Conservation (phyloP, 2,329 filamentous ascomycete species). For the Apiospora rasikravindrae region DNA sequence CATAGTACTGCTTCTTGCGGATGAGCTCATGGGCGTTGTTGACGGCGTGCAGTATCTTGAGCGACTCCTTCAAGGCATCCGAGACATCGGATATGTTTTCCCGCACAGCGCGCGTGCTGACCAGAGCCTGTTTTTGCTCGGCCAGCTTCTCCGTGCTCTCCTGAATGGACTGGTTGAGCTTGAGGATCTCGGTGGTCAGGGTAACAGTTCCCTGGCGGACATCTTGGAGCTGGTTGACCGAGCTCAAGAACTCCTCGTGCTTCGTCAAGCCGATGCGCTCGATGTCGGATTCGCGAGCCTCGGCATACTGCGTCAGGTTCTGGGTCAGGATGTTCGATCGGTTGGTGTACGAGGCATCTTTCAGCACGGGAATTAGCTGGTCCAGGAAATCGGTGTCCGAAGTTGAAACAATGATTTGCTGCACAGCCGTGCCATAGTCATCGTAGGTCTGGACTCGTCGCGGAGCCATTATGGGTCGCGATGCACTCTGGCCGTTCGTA, state of each 20-base stretch:
- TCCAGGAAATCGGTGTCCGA: constrained; percentile 95
- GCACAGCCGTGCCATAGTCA: constrained; percentile 42
- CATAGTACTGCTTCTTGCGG: constrained; percentile 93
- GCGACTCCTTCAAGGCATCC: constrained; percentile 84
- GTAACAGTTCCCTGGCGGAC: constrained; percentile 90
- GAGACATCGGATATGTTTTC: constrained; percentile 96
- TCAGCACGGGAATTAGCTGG: constrained; percentile 91
- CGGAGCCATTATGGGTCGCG: constrained; percentile 27
- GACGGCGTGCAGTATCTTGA: constrained; percentile 89
- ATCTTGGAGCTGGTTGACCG: constrained; percentile 90
- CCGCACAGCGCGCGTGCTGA: constrained; percentile 88
- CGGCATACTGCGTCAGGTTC: constrained; percentile 80
- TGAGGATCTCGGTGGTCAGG: constrained; percentile 87
- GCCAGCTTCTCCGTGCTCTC: constrained; percentile 92
- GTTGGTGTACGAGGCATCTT: constrained; percentile 82
- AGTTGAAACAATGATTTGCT: constrained; percentile 87
- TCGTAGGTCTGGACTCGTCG: constrained; percentile 41
- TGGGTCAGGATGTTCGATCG: constrained; percentile 76
- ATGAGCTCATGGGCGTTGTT: constrained; percentile 95
- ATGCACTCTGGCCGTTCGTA: background rate
- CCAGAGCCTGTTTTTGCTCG: constrained; percentile 90
- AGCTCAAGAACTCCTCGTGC: constrained; percentile 94
- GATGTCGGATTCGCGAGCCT: constrained; percentile 87
- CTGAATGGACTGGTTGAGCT: constrained; percentile 93
- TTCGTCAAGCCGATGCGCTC: constrained; percentile 94